Conservation (phyloP, 768 basidiomycete genomes). For the Leucocoprinus sp. region DNA sequence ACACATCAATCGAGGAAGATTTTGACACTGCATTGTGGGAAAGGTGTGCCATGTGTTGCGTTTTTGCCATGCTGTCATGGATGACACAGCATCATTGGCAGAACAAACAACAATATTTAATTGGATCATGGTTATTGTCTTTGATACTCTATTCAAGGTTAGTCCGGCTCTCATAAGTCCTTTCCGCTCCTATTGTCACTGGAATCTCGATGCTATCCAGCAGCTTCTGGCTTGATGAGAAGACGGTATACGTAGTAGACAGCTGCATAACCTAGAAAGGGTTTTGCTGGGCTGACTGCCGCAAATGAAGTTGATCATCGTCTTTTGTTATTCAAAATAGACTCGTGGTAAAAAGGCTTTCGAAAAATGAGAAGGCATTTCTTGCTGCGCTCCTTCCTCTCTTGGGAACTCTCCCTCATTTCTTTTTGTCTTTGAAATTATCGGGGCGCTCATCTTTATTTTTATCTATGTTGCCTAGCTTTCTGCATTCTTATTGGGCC, state of each 20-base stretch:
- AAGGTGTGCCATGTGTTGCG: too few species aligned
- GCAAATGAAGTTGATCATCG: too few species aligned
- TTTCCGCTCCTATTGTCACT: conserved; percentile 6
- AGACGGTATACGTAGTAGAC: neutral
- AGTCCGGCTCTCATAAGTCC: conserved; percentile 16
- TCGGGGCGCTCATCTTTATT: neutral
- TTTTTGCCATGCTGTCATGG: too few species aligned
- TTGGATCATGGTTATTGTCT: conserved; percentile 65
- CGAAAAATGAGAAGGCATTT: neutral
- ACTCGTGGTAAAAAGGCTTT: conserved; percentile 2
- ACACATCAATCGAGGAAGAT: too few species aligned
- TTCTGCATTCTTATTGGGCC: too few species aligned
- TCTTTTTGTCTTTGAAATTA: conserved; percentile 1
- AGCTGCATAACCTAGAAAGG: too few species aligned
- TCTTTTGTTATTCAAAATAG: conserved; percentile 8
- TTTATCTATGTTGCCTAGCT: conserved; percentile 3
- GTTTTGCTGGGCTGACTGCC: too few species aligned
- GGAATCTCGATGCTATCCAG: neutral
- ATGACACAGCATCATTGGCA: too few species aligned
- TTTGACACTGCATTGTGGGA: too few species aligned
- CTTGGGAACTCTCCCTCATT: neutral
- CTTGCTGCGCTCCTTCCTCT: neutral
- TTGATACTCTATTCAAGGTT: conserved; percentile 72
- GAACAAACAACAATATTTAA: too few species aligned
- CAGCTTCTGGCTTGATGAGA: neutral